Conservation (phyloP, 2,329 filamentous ascomycete genomes). For the Colletotrichum sansevieriae region DNA sequence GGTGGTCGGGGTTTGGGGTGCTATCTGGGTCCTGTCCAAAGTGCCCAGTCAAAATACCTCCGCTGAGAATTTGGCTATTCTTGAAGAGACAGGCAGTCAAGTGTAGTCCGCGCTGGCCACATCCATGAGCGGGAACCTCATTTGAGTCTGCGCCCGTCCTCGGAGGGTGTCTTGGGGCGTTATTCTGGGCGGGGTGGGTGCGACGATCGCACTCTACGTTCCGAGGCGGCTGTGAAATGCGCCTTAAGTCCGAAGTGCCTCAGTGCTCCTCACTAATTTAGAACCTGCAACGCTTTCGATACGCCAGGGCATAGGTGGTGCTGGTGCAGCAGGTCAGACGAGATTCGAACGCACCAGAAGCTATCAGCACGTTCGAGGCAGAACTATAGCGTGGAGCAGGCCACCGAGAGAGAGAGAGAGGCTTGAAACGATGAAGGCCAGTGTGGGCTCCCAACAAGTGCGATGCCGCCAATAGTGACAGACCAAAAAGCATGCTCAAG, state of each 20-base stretch:
- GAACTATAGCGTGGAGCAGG: slow-evolving; percentile 8
- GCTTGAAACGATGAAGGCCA: slow-evolving; percentile 30
- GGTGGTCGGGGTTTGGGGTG: slow-evolving; percentile 3
- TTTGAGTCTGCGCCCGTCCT: slow-evolving; percentile 25
- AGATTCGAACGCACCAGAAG: slow-evolving; percentile 28
- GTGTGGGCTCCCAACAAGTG: slow-evolving; percentile 16
- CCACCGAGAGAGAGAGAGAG: neutral
- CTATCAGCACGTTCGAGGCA: neutral
- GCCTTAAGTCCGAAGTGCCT: slow-evolving; percentile 3
- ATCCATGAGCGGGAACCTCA: slow-evolving; percentile 18
- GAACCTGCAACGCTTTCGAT: slow-evolving; percentile 28
- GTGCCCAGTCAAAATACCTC: slow-evolving; percentile 27
- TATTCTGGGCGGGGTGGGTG: slow-evolving; percentile 15
- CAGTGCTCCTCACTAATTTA: slow-evolving; percentile 37
- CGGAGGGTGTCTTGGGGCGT: slow-evolving; percentile 8
- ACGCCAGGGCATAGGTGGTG: slow-evolving; percentile 11
- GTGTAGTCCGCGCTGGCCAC: neutral
- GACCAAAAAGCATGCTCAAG: neutral
- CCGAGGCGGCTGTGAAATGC: slow-evolving; percentile 31
- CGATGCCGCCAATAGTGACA: slow-evolving; percentile 16
- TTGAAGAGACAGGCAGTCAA: slow-evolving; percentile 3
- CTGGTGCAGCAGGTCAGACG: slow-evolving; percentile 32
- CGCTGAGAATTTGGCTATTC: neutral
- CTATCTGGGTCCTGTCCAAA: slow-evolving; percentile 1
- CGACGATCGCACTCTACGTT: slow-evolving; percentile 18